Evolutionary conservation across 768 basidiomycete genomes (phyloP).

Genomic region (Termitomyces sp.): DNA sequence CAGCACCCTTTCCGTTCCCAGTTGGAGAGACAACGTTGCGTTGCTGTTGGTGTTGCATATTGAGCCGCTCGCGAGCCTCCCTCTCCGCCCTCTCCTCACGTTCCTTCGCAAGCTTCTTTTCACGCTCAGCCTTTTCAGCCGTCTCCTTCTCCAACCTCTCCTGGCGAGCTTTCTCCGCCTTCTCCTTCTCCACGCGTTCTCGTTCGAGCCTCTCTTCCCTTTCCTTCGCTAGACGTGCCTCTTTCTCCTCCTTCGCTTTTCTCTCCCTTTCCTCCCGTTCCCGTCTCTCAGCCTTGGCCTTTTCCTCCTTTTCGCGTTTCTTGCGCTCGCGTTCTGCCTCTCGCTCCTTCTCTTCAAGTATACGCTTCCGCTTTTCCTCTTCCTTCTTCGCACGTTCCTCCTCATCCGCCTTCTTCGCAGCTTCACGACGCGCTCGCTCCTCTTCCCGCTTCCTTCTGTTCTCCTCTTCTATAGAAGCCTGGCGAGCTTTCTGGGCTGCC

Average conservation of each 20-base stretch:
- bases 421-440: slow-evolving; percentile 76
- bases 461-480: slow-evolving; percentile 75
- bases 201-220: slow-evolving; percentile 51
- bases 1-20: slow-evolving; percentile 25
- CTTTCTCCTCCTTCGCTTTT: slow-evolving; percentile 63
- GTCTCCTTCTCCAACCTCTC: slow-evolving; percentile 33
- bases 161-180: slow-evolving; percentile 25
- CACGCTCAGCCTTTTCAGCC: slow-evolving; percentile 34
- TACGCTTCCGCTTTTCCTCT: slow-evolving; percentile 73
- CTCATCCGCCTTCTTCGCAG: slow-evolving; percentile 67
- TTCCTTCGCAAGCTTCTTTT: slow-evolving; percentile 26
- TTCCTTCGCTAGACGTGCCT: slow-evolving; percentile 60
- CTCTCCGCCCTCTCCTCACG: slow-evolving; percentile 24
- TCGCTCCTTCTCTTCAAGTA: slow-evolving; percentile 76
- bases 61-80: slow-evolving; percentile 24
- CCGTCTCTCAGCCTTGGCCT: slow-evolving; percentile 62
- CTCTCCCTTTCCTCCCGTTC: slow-evolving; percentile 65
- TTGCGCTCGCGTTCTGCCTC: slow-evolving; percentile 73
- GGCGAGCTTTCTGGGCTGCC: slow-evolving; percentile 70
- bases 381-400: slow-evolving; percentile 82
- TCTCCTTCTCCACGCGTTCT: slow-evolving; percentile 38
- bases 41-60: slow-evolving; percentile 41
- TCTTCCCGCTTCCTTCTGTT: slow-evolving; percentile 80
- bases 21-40: slow-evolving; percentile 37
- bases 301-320: slow-evolving; percentile 72